Percentiles rank a stretch among this genome's conserved stretches.
These are phyloP conservation scores for Botrytis pseudocinerea DNA, from an alignment of 2,329 filamentous ascomycete genomes.

Conservation along the genomic window DNA sequence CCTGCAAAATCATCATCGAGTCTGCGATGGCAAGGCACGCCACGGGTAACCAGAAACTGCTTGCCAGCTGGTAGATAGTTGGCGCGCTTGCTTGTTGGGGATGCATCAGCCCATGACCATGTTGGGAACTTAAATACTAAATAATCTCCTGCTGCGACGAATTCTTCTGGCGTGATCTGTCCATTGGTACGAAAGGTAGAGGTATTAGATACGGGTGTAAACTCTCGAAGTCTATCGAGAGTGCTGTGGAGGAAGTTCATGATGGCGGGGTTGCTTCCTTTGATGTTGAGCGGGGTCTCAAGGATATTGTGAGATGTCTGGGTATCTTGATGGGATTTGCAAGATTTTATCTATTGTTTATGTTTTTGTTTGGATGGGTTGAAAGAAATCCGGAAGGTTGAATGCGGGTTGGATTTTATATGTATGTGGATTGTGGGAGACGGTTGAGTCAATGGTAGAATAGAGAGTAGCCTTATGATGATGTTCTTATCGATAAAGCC, in stretches of 20 bases:
- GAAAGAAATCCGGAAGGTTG: not conserved
- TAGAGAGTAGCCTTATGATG: slow-evolving; percentile 21
- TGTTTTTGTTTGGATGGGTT: not conserved
- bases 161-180: slow-evolving; percentile 96
- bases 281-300: slow-evolving; percentile 20
- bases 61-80: slow-evolving; percentile 82
- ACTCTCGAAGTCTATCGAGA: slow-evolving; percentile 88
- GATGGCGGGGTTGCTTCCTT: slow-evolving; percentile 24
- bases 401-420: slow-evolving; percentile 2
- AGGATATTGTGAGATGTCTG: not conserved
- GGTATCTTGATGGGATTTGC: not conserved
- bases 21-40: slow-evolving; percentile 88
- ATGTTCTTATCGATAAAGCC: slow-evolving; percentile 23
- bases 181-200: slow-evolving; percentile 93
- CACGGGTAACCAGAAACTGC: slow-evolving; percentile 92
- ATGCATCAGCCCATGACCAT: slow-evolving; percentile 94
- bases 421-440: slow-evolving; percentile 3
- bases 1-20: slow-evolving; percentile 93
- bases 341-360: not conserved
- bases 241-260: slow-evolving; percentile 95
- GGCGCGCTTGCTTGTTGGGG: slow-evolving; percentile 75
- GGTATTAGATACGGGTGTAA: slow-evolving; percentile 83
- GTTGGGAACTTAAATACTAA: slow-evolving; percentile 98
- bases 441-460: not conserved
- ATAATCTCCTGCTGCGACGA: slow-evolving; percentile 93